Evolutionary conservation across 1,139 yeast species (phyloP).

Genomic region (Candida frijolesensis): DNA sequence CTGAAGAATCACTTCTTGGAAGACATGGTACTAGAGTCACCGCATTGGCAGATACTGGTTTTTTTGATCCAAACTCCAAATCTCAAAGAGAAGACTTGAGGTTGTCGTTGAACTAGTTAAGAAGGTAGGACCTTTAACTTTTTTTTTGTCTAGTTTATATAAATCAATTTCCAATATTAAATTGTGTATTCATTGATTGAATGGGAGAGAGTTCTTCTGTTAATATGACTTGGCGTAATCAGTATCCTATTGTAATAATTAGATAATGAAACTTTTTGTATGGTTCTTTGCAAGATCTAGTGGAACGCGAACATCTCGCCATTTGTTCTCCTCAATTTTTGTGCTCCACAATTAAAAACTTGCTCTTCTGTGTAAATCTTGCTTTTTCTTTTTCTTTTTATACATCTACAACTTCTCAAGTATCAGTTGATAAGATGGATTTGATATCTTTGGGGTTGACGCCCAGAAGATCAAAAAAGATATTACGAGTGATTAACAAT

Average conservation of each 20-base stretch:
- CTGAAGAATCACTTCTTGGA: constrained; percentile 51
- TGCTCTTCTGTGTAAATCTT: neutral
- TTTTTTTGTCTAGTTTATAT: neutral
- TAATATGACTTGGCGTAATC: no score
- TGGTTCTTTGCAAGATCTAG: no score
- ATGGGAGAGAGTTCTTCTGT: no score
- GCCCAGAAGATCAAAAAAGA: constrained; percentile 13
- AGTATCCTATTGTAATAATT: no score
- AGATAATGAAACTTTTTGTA: no score
- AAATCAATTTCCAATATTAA: constrained; percentile 11
- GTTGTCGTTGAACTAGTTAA: constrained; percentile 26
- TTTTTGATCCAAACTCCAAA: constrained; percentile 51
- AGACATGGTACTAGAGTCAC: constrained; percentile 65
- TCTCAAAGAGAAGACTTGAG: constrained; percentile 60
- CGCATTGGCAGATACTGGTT: constrained; percentile 57
- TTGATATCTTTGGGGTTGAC: constrained; percentile 17
- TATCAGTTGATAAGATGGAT: constrained; percentile 16
- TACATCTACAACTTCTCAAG: no score
- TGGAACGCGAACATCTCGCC: no score
- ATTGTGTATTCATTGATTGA: neutral
- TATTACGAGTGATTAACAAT: constrained; percentile 16
- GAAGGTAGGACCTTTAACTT: neutral
- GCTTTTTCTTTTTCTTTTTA: neutral
- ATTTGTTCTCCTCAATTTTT: no score
- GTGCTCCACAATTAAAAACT: neutral